Percentiles rank a stretch among this genome's conserved stretches.
phyloP scores from a whole-genome alignment of 331 rosid genomes.

The Cydonia oblonga region DNA sequence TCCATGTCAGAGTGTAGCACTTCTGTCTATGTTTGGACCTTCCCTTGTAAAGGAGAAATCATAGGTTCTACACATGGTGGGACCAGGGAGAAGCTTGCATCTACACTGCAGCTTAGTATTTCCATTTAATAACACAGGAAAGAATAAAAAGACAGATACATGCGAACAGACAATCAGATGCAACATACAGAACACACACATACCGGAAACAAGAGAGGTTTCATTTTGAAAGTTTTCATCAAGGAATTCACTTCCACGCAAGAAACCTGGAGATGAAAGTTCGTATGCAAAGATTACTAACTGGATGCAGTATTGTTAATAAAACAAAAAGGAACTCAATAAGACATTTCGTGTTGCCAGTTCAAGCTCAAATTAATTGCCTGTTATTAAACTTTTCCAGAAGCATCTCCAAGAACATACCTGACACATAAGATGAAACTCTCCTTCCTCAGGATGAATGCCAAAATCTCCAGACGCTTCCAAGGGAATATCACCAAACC shows the following conservation, averaged over 20 bases:
- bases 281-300: slow-evolving; percentile 9
- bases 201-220: slow-evolving; percentile 78
- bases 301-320: neutral
- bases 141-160: neutral
- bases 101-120: neutral
- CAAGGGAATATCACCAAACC: slow-evolving; percentile 80
- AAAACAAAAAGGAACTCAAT: neutral
- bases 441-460: slow-evolving; percentile 88
- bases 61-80: neutral
- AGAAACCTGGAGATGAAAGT: slow-evolving; percentile 55
- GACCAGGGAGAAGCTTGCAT: neutral
- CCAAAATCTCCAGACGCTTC: slow-evolving; percentile 98
- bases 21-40: neutral
- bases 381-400: neutral
- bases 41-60: neutral
- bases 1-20: neutral
- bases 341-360: neutral
- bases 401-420: slow-evolving; percentile 21
- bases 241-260: slow-evolving; percentile 84
- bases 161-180: neutral
- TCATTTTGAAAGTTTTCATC: slow-evolving; percentile 86
- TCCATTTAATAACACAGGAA: neutral
- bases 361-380: neutral
- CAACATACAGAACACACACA: slow-evolving; percentile 13
- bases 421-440: slow-evolving; percentile 87